Percentiles rank a stretch among this genome's conserved stretches.
Evolutionary conservation across 202 grass and related monocot species (phyloP).

Genomic region (Panicum hallii): DNA sequence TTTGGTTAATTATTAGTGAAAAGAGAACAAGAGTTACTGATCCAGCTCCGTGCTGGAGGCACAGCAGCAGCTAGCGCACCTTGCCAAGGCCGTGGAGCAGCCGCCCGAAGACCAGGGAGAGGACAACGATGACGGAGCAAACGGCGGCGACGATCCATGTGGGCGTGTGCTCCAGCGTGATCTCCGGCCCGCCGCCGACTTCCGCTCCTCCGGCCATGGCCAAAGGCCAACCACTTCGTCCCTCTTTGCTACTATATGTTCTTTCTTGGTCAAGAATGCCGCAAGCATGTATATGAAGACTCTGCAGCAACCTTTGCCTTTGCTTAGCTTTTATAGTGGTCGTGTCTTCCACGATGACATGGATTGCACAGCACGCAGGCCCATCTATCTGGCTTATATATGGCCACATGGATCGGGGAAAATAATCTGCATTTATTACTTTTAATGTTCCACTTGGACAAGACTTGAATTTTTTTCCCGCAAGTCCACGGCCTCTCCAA

Average conservation of each 20-base stretch:
- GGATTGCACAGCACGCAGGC: background rate
- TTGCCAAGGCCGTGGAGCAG: constrained; percentile 75
- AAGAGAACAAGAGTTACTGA: background rate
- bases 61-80: constrained; percentile 43
- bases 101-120: constrained; percentile 85
- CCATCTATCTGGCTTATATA: too few relatives aligned
- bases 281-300: background rate
- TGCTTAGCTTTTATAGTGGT: background rate
- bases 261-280: background rate
- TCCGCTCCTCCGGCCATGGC: constrained; percentile 60
- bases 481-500: background rate
- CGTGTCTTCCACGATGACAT: background rate
- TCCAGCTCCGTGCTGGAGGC: too few relatives aligned
- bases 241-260: background rate
- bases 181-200: background rate
- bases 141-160: constrained; percentile 84
- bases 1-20: background rate
- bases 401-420: background rate
- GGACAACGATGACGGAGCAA: constrained; percentile 74
- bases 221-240: background rate
- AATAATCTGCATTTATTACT: background rate
- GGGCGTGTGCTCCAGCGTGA: constrained; percentile 67
- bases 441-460: background rate
- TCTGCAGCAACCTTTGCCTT: background rate
- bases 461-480: background rate